phyloP scores from a whole-genome alignment of 2,329 filamentous ascomycete genomes.

The Ambrosiella xylebori region DNA sequence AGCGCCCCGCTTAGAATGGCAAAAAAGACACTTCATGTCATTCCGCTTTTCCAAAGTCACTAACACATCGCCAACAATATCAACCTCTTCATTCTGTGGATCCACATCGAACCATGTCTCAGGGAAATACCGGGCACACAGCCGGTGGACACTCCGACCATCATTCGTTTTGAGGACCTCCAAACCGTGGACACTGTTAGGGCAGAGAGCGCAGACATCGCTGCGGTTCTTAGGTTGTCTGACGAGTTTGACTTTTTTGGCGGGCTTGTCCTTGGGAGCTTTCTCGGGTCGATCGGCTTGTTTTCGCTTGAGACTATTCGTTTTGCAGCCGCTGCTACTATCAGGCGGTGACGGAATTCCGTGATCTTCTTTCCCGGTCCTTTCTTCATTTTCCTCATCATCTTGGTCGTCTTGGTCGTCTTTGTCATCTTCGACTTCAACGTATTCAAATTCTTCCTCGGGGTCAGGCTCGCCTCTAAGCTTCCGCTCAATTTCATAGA shows the following conservation, averaged over 20 bases:
- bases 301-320: slow-evolving; percentile 22
- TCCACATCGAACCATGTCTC: slow-evolving; percentile 63
- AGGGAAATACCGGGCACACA: slow-evolving; percentile 80
- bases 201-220: slow-evolving; percentile 74
- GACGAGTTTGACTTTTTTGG: slow-evolving; percentile 55
- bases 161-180: slow-evolving; percentile 77
- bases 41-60: slow-evolving; percentile 72
- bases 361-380: slow-evolving; percentile 37
- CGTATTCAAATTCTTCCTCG: slow-evolving; percentile 63
- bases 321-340: slow-evolving; percentile 46
- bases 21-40: slow-evolving; percentile 88
- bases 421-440: slow-evolving; percentile 52
- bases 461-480: slow-evolving; percentile 66
- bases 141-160: slow-evolving; percentile 68
- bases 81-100: slow-evolving; percentile 43
- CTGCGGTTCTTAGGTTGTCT: slow-evolving; percentile 47
- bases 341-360: slow-evolving; percentile 65
- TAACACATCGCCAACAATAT: slow-evolving; percentile 62
- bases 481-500: slow-evolving; percentile 88
- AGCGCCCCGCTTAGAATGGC: slow-evolving; percentile 82
- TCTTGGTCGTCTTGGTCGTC: slow-evolving; percentile 47
- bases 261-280: slow-evolving; percentile 22
- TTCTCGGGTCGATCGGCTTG: slow-evolving; percentile 32
- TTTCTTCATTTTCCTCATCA: slow-evolving; percentile 45
- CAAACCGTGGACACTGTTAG: slow-evolving; percentile 69